Evolutionary conservation across 2,329 filamentous ascomycete genomes (phyloP).

Genomic region (Clarireedia paspali): DNA sequence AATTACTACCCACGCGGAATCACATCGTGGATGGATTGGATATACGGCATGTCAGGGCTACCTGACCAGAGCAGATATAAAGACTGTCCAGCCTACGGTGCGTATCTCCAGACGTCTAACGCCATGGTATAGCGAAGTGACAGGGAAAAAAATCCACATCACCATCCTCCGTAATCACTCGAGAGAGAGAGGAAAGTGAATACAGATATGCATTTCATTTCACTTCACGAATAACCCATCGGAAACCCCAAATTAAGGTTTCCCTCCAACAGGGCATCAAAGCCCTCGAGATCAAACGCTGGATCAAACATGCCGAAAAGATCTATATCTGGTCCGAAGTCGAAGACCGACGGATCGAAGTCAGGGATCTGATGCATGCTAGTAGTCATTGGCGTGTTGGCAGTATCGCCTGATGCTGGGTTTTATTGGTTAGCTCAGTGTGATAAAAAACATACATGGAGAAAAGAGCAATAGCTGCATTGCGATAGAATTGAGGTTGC

Average conservation of each 20-base stretch:
- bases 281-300: constrained; percentile 18
- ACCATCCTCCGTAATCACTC: not conserved
- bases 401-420: not conserved
- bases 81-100: too few species aligned
- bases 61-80: too few species aligned
- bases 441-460: too few species aligned
- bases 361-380: constrained; percentile 7
- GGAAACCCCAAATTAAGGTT: constrained; percentile 17
- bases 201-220: not conserved
- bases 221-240: constrained; percentile 6
- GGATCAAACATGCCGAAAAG: constrained; percentile 23
- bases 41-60: too few species aligned
- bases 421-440: not conserved
- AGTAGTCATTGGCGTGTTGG: not conserved
- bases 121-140: too few species aligned
- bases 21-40: too few species aligned
- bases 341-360: constrained; percentile 16
- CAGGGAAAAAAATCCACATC: not conserved
- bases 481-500: too few species aligned
- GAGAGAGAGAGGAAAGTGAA: not conserved
- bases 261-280: constrained; percentile 20
- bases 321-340: constrained; percentile 16
- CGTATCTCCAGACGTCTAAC: too few species aligned
- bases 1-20: too few species aligned
- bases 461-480: too few species aligned